Conservation (phyloP, 257 asterid species). For the Scutellaria baicalensis region DNA sequence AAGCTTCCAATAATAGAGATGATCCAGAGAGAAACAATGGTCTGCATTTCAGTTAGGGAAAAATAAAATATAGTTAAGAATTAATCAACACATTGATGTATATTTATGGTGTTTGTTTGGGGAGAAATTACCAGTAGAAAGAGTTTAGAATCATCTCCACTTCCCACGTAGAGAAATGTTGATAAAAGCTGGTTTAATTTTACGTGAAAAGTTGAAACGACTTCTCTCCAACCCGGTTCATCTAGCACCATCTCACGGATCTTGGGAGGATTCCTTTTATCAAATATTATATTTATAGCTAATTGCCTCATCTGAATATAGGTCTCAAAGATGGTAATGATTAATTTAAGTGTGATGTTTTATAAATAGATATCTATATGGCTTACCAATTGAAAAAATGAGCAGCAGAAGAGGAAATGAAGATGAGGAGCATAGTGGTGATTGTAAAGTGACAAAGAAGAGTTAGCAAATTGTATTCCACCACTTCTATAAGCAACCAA, state of each 20-base stretch:
- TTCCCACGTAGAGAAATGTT: conserved; percentile 26
- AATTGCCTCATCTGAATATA: no score
- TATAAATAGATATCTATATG: no score
- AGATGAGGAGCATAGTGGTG: conserved; percentile 44
- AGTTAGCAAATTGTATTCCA: conserved; percentile 41
- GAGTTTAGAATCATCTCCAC: conserved; percentile 41
- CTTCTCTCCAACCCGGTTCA: conserved; percentile 27
- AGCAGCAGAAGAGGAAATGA: conserved; percentile 43
- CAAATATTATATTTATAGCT: not conserved
- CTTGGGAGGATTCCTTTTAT: conserved; percentile 44
- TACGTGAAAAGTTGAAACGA: conserved; percentile 24
- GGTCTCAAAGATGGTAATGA: no score
- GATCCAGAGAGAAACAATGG: conserved; percentile 34
- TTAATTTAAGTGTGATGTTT: no score
- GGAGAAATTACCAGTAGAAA: conserved; percentile 36
- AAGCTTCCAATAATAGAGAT: conserved; percentile 44
- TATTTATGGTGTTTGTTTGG: not conserved
- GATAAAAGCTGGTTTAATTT: conserved; percentile 28
- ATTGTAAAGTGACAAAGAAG: conserved; percentile 46
- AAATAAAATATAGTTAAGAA: not conserved
- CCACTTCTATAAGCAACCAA: conserved; percentile 59
- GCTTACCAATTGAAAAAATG: not conserved
- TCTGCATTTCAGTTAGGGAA: conserved; percentile 24
- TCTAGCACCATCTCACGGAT: conserved; percentile 24
- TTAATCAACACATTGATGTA: not conserved